These are phyloP conservation scores for Aphanocladium album DNA, from an alignment of 2,329 filamentous ascomycete species.

Conservation along the genomic window DNA sequence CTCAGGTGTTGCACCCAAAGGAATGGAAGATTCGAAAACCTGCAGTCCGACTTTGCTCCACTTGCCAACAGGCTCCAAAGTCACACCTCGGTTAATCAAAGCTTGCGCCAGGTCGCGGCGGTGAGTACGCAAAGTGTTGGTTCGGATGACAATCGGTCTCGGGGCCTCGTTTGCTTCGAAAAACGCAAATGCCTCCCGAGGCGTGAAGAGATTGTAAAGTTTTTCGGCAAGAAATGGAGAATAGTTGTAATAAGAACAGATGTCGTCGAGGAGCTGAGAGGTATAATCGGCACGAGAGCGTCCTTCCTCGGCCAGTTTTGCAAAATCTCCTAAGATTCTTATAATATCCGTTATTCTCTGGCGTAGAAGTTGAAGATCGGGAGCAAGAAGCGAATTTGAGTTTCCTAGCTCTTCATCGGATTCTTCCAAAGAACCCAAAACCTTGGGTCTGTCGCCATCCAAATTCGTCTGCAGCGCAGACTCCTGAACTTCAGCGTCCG, in stretches of 20 bases:
- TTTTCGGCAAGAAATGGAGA: slow-evolving; percentile 93
- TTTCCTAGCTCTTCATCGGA: slow-evolving; percentile 56
- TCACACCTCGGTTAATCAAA: slow-evolving; percentile 92
- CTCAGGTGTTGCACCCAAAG: slow-evolving; percentile 91
- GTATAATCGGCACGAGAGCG: slow-evolving; percentile 86
- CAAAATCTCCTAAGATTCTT: slow-evolving; percentile 83
- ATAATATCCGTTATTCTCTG: slow-evolving; percentile 90
- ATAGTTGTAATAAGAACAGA: slow-evolving; percentile 96
- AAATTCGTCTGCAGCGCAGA: slow-evolving; percentile 91
- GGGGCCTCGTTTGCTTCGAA: slow-evolving; percentile 98
- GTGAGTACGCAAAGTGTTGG: slow-evolving; percentile 82
- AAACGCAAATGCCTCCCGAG: slow-evolving; percentile 92
- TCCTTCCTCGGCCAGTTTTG: slow-evolving; percentile 71
- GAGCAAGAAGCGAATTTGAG: slow-evolving; percentile 64
- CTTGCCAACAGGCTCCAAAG: slow-evolving; percentile 92
- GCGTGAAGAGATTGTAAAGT: slow-evolving; percentile 86
- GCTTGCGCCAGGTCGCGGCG: slow-evolving; percentile 80
- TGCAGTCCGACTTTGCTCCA: slow-evolving; percentile 98
- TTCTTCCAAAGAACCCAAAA: slow-evolving; percentile 58
- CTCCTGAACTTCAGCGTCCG: slow-evolving; percentile 80
- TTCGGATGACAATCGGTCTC: slow-evolving; percentile 90
- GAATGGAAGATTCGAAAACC: slow-evolving; percentile 82
- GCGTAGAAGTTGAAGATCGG: slow-evolving; percentile 83
- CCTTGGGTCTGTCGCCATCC: slow-evolving; percentile 64
- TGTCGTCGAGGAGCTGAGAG: slow-evolving; percentile 78